Evolutionary conservation across 2,329 filamentous ascomycete species (phyloP).

Genomic region (Xylaria polymorpha): DNA sequence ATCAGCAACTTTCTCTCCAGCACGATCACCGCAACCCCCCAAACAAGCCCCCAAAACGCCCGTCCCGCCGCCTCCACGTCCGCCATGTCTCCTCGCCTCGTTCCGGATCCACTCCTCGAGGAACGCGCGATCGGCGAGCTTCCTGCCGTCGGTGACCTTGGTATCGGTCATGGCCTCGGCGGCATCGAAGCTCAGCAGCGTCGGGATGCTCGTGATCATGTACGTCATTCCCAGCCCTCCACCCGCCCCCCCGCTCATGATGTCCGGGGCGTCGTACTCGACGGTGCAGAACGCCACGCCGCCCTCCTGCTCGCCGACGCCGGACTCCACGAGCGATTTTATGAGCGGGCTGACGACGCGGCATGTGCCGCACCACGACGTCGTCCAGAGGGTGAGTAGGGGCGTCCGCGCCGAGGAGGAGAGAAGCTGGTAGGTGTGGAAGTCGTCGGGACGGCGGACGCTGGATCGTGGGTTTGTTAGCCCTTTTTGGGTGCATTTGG

Average conservation of each 20-base stretch:
- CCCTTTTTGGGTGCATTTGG: neutral
- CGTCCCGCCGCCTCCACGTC: slow-evolving; percentile 55
- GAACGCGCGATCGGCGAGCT: slow-evolving; percentile 61
- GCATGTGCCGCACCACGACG: slow-evolving; percentile 68
- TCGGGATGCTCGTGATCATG: slow-evolving; percentile 69
- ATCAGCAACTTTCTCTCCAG: neutral
- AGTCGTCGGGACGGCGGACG: slow-evolving; percentile 65
- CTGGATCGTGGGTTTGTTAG: slow-evolving; percentile 50
- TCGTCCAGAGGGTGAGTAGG: slow-evolving; percentile 70
- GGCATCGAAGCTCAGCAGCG: slow-evolving; percentile 67
- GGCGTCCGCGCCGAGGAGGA: slow-evolving; percentile 65
- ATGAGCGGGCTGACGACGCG: slow-evolving; percentile 62
- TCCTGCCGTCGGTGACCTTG: slow-evolving; percentile 61
- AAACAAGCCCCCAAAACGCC: slow-evolving; percentile 50
- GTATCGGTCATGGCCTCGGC: slow-evolving; percentile 64
- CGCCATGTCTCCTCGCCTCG: slow-evolving; percentile 61
- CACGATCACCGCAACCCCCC: slow-evolving; percentile 44
- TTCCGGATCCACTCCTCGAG: slow-evolving; percentile 65
- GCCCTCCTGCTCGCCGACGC: slow-evolving; percentile 66
- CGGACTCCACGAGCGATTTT: slow-evolving; percentile 59
- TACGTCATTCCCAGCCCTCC: slow-evolving; percentile 63
- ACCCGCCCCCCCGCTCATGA: slow-evolving; percentile 55
- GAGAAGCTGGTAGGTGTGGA: slow-evolving; percentile 66
- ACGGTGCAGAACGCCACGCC: slow-evolving; percentile 66
- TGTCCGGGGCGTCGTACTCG: slow-evolving; percentile 68